A percentile compares a stretch with the other conserved stretches of the same genome.
Evolutionary conservation across 2,329 filamentous ascomycete genomes (phyloP).

Genomic region (Aaosphaeria arxii): DNA sequence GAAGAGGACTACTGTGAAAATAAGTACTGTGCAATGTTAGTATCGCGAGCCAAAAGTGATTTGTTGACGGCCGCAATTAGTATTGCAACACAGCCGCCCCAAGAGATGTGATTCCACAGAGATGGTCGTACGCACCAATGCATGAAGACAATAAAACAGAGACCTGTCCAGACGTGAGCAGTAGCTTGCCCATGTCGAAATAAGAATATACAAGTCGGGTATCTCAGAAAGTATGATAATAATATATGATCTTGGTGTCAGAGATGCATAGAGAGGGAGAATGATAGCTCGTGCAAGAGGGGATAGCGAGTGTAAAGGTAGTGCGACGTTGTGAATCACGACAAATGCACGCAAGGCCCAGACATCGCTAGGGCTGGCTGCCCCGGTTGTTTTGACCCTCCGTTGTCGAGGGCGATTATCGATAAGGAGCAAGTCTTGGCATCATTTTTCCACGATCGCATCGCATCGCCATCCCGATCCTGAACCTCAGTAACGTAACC

Average conservation of each 20-base stretch:
- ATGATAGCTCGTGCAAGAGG: constrained; percentile 15
- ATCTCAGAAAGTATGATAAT: constrained; percentile 1
- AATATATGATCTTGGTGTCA: too few species aligned
- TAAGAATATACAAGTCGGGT: constrained; percentile 12
- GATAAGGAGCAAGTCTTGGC: background rate
- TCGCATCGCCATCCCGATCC: too few species aligned
- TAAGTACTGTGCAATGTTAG: constrained; percentile 51
- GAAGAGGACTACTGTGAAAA: constrained; percentile 81
- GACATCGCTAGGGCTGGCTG: background rate
- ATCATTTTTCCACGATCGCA: background rate
- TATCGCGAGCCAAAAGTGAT: background rate
- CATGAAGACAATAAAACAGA: constrained; percentile 63
- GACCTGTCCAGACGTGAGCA: constrained; percentile 69
- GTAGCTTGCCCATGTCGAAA: constrained; percentile 41
- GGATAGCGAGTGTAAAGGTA: constrained; percentile 4
- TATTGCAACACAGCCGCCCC: background rate
- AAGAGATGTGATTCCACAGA: too few species aligned
- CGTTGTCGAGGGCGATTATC: background rate
- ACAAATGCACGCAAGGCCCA: background rate
- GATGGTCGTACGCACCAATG: constrained; percentile 53
- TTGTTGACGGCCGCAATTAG: background rate
- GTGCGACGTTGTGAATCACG: constrained; percentile 22
- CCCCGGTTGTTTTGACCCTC: constrained; percentile 7
- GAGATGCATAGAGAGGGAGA: background rate
- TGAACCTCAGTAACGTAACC: too few species aligned